Base-by-base conservation (phyloP, 495 filamentous ascomycete species). In the Eremomyces bilateralis region DNA sequence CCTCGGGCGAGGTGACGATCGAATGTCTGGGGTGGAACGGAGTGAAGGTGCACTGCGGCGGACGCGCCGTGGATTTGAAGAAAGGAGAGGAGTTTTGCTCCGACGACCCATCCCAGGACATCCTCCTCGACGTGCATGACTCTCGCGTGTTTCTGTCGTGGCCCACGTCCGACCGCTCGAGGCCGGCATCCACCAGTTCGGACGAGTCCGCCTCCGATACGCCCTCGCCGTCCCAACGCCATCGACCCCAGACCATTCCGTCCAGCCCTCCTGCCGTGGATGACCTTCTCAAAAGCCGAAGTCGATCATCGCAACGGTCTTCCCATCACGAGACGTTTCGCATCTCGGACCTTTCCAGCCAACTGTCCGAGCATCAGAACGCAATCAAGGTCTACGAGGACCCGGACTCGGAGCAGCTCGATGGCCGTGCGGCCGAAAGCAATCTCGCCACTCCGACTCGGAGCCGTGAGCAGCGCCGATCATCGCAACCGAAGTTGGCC, bases 1-100 rank as follows among this genome's bases (percentile, higher is more conserved):
- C 59, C 28, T 41, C 57, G 3, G 73, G 75, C 46, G 71, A 69
- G 53, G 66, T 95, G 32, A 76, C 82, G 52, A 73, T 97, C 36
- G 65, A 77, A 50, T 97, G 88, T 55, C 67, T 76, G 48, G 88
- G 88, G 13, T 94, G 85, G 84, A 97, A 97, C 54, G 85, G 88
- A 10, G 63, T 85, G 33, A 92, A 82, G 53, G 58, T 97, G 37
- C 84, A 92, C 56, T 94, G 80, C 56, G 76, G 83, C 53, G 84
- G 84, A 17, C 73, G 72, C 45, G 76, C 76, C 20, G 88, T 76
- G 63, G 80, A 90, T 41, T 51, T 97, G 53, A 62, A 59, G 30
- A 94, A 91, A 58, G 82, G 76, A 4, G 83, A 91, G 53, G 74
- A 70, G 19, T 97, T 92, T 55, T 76, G 72, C 18, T 91, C 84